phyloP scores from a whole-genome alignment of 768 basidiomycete genomes.

The Mycena floridula region DNA sequence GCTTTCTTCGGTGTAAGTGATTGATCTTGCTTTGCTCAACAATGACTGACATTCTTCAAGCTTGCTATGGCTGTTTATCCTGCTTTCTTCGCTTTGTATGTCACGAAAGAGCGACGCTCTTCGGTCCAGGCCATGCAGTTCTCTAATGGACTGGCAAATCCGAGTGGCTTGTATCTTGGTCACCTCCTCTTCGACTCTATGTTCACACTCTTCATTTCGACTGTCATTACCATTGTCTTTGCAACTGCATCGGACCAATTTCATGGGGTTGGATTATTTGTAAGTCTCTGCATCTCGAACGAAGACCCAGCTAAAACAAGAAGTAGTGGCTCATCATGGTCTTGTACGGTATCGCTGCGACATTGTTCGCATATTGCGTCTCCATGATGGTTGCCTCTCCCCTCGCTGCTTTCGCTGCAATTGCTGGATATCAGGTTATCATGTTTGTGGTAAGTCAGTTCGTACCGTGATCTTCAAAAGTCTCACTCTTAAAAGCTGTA shows the following conservation, averaged over 20 bases:
- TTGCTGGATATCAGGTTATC: slow-evolving; percentile 69
- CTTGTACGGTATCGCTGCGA: slow-evolving; percentile 62
- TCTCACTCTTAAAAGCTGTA: slow-evolving; percentile 57
- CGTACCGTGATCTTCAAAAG: neutral
- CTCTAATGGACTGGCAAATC: slow-evolving; percentile 67
- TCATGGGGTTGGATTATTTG: slow-evolving; percentile 61
- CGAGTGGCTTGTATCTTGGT: slow-evolving; percentile 71
- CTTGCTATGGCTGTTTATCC: slow-evolving; percentile 71
- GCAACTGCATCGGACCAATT: slow-evolving; percentile 55
- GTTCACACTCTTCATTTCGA: slow-evolving; percentile 51
- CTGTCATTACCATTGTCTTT: slow-evolving; percentile 59
- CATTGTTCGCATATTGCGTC: slow-evolving; percentile 63
- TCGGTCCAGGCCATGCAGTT: slow-evolving; percentile 80
- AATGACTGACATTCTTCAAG: no score
- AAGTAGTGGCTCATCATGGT: slow-evolving; percentile 65
- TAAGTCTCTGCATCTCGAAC: slow-evolving; percentile 18
- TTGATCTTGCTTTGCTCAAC: no score
- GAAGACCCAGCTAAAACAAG: neutral
- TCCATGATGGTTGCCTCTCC: slow-evolving; percentile 59
- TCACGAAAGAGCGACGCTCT: slow-evolving; percentile 62
- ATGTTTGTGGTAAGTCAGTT: slow-evolving; percentile 55
- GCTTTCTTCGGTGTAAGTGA: slow-evolving; percentile 73
- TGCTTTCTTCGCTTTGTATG: slow-evolving; percentile 79
- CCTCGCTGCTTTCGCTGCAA: slow-evolving; percentile 65
- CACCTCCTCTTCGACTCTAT: slow-evolving; percentile 72